Conservation (phyloP, 345 rosid genomes). For the Camelina hispida region DNA sequence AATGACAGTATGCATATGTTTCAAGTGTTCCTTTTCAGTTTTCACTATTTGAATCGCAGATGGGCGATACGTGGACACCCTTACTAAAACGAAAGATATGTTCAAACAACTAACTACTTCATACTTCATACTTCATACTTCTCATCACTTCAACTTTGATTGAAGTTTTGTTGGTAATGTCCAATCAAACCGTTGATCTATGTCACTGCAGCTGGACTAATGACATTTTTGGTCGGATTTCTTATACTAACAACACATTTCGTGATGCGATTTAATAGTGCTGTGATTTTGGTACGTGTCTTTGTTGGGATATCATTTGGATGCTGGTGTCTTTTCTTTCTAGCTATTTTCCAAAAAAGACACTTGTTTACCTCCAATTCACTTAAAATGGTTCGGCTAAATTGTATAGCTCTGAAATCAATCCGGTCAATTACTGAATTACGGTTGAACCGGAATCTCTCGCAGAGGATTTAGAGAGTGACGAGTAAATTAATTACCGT, state of each 20-base stretch:
- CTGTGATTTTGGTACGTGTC: not conserved
- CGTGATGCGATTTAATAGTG: not conserved
- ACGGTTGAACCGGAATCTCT: not conserved
- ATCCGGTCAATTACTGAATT: not conserved
- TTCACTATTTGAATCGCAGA: no score
- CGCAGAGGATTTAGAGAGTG: no score
- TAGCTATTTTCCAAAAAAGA: not conserved
- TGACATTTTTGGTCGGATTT: constrained; percentile 20
- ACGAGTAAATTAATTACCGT: not conserved
- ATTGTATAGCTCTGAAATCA: not conserved
- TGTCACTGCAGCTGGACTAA: constrained; percentile 16
- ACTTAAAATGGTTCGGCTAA: not conserved
- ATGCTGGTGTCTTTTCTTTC: constrained; percentile 15
- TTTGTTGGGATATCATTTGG: constrained; percentile 25
- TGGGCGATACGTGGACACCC: no score
- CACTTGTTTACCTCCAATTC: not conserved
- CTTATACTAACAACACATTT: not conserved
- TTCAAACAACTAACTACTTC: not conserved
- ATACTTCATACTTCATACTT: constrained; percentile 12
- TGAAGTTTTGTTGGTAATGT: constrained; percentile 18
- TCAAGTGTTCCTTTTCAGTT: no score
- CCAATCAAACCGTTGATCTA: constrained; percentile 11
- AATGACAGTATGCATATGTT: no score
- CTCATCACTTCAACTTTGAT: not conserved
- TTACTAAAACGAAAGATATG: not conserved